Percentiles rank a stretch among this genome's conserved stretches.
Evolutionary conservation across 1,284 basidiomycete genomes (phyloP).

Genomic region (Boletus sp.): DNA sequence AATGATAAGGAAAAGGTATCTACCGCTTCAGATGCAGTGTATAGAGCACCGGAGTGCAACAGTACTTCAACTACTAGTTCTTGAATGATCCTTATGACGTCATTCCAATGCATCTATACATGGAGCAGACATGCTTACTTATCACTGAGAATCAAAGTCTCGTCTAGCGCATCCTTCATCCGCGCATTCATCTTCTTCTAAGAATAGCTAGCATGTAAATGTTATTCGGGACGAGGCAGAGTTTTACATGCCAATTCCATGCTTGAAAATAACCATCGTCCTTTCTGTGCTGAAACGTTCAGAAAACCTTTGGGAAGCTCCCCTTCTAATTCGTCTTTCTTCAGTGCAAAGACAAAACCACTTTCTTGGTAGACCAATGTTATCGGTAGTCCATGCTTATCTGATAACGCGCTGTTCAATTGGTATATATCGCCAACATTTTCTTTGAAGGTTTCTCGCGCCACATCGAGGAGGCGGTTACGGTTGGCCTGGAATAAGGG

Average conservation of each 20-base stretch:
- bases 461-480: slow-evolving; percentile 85
- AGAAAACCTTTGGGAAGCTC: slow-evolving; percentile 68
- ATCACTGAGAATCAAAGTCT: slow-evolving; percentile 78
- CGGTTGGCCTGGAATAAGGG: slow-evolving; percentile 54
- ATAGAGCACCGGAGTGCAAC: slow-evolving; percentile 68
- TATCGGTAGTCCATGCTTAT: slow-evolving; percentile 61
- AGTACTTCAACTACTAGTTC: slow-evolving; percentile 66
- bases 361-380: slow-evolving; percentile 65
- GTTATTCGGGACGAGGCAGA: neutral
- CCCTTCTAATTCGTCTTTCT: slow-evolving; percentile 59
- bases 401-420: slow-evolving; percentile 54
- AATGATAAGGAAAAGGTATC: slow-evolving; percentile 10
- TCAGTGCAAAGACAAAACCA: slow-evolving; percentile 69
- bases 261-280: slow-evolving; percentile 71
- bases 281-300: slow-evolving; percentile 64
- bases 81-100: slow-evolving; percentile 59
- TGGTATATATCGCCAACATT: slow-evolving; percentile 82
- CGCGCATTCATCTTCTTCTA: slow-evolving; percentile 79
- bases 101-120: neutral
- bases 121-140: slow-evolving; percentile 39
- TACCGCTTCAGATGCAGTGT: slow-evolving; percentile 86
- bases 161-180: slow-evolving; percentile 80
- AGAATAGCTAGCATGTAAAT: neutral
- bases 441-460: slow-evolving; percentile 88
- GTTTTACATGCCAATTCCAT: slow-evolving; percentile 64